Conservation (phyloP, 306 rosid species). For the Cyclanthera cordifolia region DNA sequence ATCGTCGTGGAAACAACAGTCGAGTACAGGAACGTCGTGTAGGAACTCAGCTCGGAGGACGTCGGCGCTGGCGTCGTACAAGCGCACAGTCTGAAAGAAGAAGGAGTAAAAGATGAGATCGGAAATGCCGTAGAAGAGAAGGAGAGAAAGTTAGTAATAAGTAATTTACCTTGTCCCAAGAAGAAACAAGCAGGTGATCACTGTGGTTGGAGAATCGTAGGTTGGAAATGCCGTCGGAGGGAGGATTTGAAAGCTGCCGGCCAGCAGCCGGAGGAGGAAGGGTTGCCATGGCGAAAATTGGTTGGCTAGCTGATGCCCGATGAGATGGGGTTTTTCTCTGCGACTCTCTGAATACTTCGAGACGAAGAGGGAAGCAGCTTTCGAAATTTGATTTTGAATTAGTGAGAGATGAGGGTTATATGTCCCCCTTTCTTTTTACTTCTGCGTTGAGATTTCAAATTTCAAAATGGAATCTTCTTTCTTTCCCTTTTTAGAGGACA, state of each 20-base stretch:
- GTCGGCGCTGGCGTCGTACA: constrained; percentile 79
- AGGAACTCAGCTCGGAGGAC: constrained; percentile 70
- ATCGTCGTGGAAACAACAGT: constrained; percentile 93
- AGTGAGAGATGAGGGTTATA: neutral
- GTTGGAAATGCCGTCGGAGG: constrained; percentile 85
- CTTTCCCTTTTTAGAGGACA: no score
- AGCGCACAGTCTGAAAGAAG: constrained; percentile 45
- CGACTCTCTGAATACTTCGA: neutral
- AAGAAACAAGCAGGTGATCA: constrained; percentile 83
- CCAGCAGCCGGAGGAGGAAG: constrained; percentile 51
- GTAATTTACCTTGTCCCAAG: constrained; percentile 77
- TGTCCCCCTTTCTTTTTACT: no score
- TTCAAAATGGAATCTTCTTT: no score
- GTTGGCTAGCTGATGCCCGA: neutral
- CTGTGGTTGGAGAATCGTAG: constrained; percentile 84
- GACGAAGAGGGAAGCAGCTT: neutral
- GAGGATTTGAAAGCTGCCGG: constrained; percentile 62
- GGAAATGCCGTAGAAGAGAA: neutral
- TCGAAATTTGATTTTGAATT: constrained; percentile 11
- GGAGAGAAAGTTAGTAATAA: neutral
- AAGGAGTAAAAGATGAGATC: neutral
- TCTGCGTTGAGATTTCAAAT: no score
- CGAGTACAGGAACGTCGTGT: constrained; percentile 73
- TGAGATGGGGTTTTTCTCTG: constrained; percentile 21
- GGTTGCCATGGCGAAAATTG: constrained; percentile 33